Evolutionary conservation across 2,329 filamentous ascomycete species (phyloP), one percentile per base, ranked within the genome.

Genomic region (Aspergillus ochraceus): DNA sequence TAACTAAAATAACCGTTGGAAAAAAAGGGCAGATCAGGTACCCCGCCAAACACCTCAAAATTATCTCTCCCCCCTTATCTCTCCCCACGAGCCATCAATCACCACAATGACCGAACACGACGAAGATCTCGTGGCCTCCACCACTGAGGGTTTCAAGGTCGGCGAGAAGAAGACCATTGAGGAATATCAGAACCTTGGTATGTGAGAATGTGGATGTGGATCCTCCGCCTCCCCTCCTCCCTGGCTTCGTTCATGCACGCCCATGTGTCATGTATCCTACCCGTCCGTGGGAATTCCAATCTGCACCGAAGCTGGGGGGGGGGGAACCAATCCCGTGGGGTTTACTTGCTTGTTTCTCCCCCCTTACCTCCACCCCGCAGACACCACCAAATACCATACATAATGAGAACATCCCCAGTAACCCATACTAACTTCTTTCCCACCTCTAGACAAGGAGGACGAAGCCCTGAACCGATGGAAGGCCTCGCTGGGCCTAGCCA

Each of bases 381-480:
- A 49, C 5, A n/a, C 14, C 36, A 2, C 36, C 12, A 8, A 29
- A 1, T 29, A 29, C 26, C 26, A 29, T 42, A 17, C 12, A 36
- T 10, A 14, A 39, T 14, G 17, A 17, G 12, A n/a, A n/a, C 36
- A 8, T 19, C 14, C 17, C 6, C 17, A 42, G 9, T 17, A 47
- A 24, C 52, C 22, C 30, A 14, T 36, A 20, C 24, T 56, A 52
- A 59, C 29, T 8, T 24, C 42, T 62, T 83, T 51, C 32, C 32
- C 51, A 57, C 26, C 47, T 20, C 26, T 68, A 88, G 86, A 89
- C 76, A 78, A 84, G 71, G 83, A 90, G 71, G 95, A 99, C 77
- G 94, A 98, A 79, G 95, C 94, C 63, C 89, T 99, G 71, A 91
- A 96, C 80, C 90, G 94, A 72, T 99, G 96, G 90, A 99, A 99